Conservation (phyloP, 139 green algal species). For the Tetraselmis chui region DNA sequence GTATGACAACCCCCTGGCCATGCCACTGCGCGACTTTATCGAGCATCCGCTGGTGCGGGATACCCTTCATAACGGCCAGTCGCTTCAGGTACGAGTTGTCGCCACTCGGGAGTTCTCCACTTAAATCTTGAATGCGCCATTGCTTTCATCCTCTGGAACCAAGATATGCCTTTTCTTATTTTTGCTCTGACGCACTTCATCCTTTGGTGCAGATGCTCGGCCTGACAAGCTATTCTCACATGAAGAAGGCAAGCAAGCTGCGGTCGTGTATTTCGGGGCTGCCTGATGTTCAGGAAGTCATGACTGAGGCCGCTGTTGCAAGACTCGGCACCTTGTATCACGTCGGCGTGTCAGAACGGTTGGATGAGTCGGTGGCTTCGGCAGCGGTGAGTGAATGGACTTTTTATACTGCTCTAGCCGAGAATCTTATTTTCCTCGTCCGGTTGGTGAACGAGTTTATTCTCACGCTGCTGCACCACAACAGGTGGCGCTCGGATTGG, state of each 20-base stretch:
- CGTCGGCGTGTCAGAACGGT: slow-evolving; percentile 57
- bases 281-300: neutral
- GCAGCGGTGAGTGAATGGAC: slow-evolving; percentile 30
- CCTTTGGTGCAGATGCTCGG: slow-evolving; percentile 64
- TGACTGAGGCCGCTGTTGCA: neutral
- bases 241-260: slow-evolving; percentile 41
- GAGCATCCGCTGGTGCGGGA: slow-evolving; percentile 58
- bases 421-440: neutral
- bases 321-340: slow-evolving; percentile 47
- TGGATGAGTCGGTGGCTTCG: slow-evolving; percentile 45
- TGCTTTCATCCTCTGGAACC: neutral
- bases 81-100: slow-evolving; percentile 52
- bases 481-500: slow-evolving; percentile 13
- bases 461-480: neutral
- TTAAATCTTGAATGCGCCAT: neutral
- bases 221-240: slow-evolving; percentile 76
- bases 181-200: neutral
- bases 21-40: slow-evolving; percentile 70
- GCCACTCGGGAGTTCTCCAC: no score
- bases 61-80: slow-evolving; percentile 67
- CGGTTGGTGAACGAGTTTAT: neutral
- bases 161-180: neutral
- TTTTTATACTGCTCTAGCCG: neutral
- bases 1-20: slow-evolving; percentile 74
- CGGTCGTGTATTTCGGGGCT: slow-evolving; percentile 38